These are phyloP conservation scores for Nepenthes alata DNA, from an alignment of 179 eudicot genomes.

Conservation along the genomic window DNA sequence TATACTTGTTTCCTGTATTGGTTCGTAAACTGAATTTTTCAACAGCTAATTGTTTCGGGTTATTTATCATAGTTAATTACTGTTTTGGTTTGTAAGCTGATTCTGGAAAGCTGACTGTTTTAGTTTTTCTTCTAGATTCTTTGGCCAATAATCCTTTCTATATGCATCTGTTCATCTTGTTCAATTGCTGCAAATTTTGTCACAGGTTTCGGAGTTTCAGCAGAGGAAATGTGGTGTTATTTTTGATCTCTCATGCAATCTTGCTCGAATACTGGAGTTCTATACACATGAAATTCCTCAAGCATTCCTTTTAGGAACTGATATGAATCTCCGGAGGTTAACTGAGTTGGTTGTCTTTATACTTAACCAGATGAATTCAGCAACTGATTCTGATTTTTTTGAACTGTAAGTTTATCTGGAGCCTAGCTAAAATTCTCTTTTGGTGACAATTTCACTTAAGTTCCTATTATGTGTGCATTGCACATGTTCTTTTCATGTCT, in stretches of 20 bases:
- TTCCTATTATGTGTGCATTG: background rate
- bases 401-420: slow-evolving; percentile 45
- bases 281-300: slow-evolving; percentile 78
- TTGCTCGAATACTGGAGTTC: slow-evolving; percentile 84
- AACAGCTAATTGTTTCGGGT: too few relatives aligned
- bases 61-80: too few relatives aligned
- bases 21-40: too few relatives aligned
- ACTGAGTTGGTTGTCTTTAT: slow-evolving; percentile 78
- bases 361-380: slow-evolving; percentile 57
- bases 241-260: slow-evolving; percentile 91
- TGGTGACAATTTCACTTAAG: background rate
- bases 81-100: too few relatives aligned
- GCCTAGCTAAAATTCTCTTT: background rate
- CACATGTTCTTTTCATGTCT: too few relatives aligned
- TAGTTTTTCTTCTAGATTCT: too few relatives aligned
- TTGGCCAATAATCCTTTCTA: too few relatives aligned
- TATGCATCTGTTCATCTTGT: too few relatives aligned
- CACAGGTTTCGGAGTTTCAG: slow-evolving; percentile 69
- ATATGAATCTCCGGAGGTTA: slow-evolving; percentile 73
- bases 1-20: too few relatives aligned
- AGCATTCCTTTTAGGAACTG: slow-evolving; percentile 74
- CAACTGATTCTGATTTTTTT: slow-evolving; percentile 63
- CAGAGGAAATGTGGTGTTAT: slow-evolving; percentile 73
- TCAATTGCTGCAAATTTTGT: background rate
- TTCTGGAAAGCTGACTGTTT: too few relatives aligned